Evolutionary conservation across 2,329 filamentous ascomycete genomes (phyloP).

Genomic region (Hypoxylon sp.): DNA sequence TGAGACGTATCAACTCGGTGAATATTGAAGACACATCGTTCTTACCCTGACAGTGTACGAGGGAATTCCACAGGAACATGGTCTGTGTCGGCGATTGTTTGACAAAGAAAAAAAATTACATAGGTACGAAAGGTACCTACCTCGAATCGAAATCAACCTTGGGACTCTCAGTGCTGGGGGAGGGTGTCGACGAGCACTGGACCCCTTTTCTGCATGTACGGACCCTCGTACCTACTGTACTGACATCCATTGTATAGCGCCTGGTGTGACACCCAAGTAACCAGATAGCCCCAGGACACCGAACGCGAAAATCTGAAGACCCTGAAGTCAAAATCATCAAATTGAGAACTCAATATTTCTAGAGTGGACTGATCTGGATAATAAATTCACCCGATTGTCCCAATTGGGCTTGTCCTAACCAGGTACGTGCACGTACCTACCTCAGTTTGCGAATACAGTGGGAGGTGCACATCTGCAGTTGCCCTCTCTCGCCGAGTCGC

Average conservation of each 20-base stretch:
- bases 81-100: conserved; percentile 12
- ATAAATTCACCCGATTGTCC: conserved; percentile 5
- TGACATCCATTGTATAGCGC: background rate
- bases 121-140: conserved; percentile 2
- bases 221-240: conserved; percentile 8
- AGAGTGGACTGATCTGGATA: conserved; percentile 23
- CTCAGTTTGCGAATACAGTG: background rate
- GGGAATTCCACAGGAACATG: conserved; percentile 20
- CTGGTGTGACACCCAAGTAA: background rate
- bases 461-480: conserved; percentile 14
- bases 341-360: conserved; percentile 18
- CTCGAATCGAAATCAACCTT: conserved; percentile 6
- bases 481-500: conserved; percentile 17
- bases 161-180: background rate
- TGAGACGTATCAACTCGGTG: conserved; percentile 23
- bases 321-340: conserved; percentile 19
- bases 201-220: background rate
- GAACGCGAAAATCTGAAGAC: background rate
- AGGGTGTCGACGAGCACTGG: background rate
- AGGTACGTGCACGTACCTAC: conserved; percentile 32
- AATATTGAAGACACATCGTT: conserved; percentile 37
- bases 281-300: conserved; percentile 6
- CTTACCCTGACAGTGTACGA: conserved; percentile 20
- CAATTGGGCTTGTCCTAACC: conserved; percentile 8
- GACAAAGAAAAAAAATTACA: conserved; percentile 19